A percentile compares a stretch with the other conserved stretches of the same genome.
Conservation (phyloP, 306 rosid genomes). For the Oemleria cerasiformis region DNA sequence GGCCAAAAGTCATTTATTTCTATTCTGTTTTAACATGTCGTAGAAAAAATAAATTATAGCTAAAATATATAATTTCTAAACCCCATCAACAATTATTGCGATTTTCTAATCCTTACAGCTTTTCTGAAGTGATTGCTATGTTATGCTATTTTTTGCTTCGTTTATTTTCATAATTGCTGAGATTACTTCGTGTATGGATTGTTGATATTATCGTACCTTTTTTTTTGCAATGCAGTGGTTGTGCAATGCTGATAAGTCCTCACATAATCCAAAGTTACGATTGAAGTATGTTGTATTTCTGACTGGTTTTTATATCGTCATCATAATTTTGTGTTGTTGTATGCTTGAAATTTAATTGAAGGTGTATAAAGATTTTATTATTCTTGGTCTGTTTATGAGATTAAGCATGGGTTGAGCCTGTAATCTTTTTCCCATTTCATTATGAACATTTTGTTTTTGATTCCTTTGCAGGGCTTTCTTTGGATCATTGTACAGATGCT, state of each 20-base stretch:
- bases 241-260: slow-evolving; percentile 94
- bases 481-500: slow-evolving; percentile 77
- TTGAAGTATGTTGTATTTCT: slow-evolving; percentile 61
- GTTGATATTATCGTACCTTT: neutral
- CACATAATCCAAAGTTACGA: slow-evolving; percentile 78
- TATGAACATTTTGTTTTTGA: neutral
- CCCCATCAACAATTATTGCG: neutral
- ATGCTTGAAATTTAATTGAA: neutral
- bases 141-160: neutral
- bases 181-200: neutral
- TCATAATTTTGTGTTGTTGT: neutral
- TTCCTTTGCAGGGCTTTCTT: slow-evolving; percentile 71
- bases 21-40: neutral
- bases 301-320: neutral
- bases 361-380: neutral
- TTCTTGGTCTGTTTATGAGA: neutral
- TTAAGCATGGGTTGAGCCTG: slow-evolving; percentile 7
- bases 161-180: neutral
- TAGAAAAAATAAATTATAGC: too few species aligned
- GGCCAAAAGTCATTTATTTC: neutral
- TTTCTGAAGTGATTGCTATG: neutral
- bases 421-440: slow-evolving; percentile 4
- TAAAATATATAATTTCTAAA: too few species aligned
- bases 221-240: slow-evolving; percentile 72
- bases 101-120: neutral